phyloP scores from a whole-genome alignment of 495 filamentous ascomycete genomes.

The Hypoxylon lenormandii region DNA sequence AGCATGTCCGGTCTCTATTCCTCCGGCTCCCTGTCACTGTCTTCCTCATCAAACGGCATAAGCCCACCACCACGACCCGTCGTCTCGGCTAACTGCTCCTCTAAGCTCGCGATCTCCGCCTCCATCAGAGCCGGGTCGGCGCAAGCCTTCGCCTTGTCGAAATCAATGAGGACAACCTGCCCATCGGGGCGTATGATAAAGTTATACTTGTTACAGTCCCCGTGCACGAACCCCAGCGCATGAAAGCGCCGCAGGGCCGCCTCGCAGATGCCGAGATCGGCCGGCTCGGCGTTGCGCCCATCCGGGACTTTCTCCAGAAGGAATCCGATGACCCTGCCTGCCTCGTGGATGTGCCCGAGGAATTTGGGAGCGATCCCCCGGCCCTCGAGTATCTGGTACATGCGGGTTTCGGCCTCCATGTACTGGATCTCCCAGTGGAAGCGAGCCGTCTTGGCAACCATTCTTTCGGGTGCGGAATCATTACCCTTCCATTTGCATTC shows the following conservation, averaged over 20 bases:
- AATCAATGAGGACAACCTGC: conserved; percentile 48
- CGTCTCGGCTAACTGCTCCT: conserved; percentile 39
- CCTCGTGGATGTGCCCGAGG: conserved; percentile 52
- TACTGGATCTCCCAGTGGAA: conserved; percentile 48
- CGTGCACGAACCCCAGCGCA: conserved; percentile 28
- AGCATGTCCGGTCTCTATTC: neutral
- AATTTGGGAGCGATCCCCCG: conserved; percentile 49
- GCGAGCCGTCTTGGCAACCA: conserved; percentile 37
- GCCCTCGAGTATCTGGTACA: conserved; percentile 48
- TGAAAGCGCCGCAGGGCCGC: conserved; percentile 25
- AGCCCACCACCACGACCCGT: conserved; percentile 45
- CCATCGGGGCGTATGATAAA: conserved; percentile 34
- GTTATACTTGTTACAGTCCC: conserved; percentile 38
- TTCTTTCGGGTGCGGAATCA: conserved; percentile 18
- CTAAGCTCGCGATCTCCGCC: conserved; percentile 41
- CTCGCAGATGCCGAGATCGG: conserved; percentile 24
- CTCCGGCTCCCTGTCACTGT: conserved; percentile 13
- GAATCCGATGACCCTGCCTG: conserved; percentile 52
- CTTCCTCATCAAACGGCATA: conserved; percentile 23
- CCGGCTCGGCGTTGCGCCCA: conserved; percentile 18
- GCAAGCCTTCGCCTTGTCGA: conserved; percentile 46
- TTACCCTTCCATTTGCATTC: conserved; percentile 19
- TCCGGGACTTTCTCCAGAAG: conserved; percentile 49
- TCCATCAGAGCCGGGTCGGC: conserved; percentile 41
- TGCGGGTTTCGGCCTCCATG: conserved; percentile 41